phyloP scores from a whole-genome alignment of 495 filamentous ascomycete species.

The Lasiosphaeria miniovina region DNA sequence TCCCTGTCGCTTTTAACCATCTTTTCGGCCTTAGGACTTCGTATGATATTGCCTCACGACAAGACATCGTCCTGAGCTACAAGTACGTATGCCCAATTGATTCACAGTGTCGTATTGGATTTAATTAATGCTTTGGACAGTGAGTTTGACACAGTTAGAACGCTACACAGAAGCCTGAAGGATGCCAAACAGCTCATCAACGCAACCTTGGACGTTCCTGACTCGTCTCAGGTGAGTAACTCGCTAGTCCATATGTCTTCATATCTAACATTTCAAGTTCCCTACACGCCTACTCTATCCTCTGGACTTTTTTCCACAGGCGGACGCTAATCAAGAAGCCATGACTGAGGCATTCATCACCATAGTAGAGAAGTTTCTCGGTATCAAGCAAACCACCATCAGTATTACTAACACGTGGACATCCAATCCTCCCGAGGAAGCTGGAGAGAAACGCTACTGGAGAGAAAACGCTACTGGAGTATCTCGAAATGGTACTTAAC shows the following conservation, averaged over 20 bases:
- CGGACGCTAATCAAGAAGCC: neutral
- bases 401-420: neutral
- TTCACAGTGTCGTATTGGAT: neutral
- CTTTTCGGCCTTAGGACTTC: slow-evolving; percentile 2
- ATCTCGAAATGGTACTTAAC: neutral
- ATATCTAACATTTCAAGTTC: neutral
- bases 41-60: neutral
- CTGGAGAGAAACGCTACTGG: neutral
- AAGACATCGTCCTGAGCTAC: neutral
- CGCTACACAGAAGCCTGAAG: neutral
- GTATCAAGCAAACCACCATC: neutral
- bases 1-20: neutral
- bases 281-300: neutral
- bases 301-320: neutral
- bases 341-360: neutral
- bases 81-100: neutral
- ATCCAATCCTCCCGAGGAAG: neutral
- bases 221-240: neutral
- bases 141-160: neutral
- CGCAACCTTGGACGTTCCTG: neutral
- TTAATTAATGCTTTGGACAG: neutral
- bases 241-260: neutral
- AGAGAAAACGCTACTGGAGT: too few species aligned
- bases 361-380: neutral
- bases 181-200: neutral